These are phyloP conservation scores for Rhodofomes roseus DNA, from an alignment of 1,284 basidiomycete genomes.

Conservation along the genomic window DNA sequence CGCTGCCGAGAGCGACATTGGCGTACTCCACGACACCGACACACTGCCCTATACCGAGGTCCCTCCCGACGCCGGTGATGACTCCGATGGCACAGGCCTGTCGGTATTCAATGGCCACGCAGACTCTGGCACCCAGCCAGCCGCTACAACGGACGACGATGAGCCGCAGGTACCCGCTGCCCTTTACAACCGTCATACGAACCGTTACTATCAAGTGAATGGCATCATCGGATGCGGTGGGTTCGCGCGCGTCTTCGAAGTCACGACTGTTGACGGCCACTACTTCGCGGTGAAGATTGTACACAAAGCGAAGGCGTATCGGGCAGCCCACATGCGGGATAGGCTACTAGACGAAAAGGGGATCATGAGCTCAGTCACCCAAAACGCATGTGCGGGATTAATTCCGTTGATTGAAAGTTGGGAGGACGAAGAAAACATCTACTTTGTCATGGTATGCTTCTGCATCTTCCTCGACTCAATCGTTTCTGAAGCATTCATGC, in stretches of 20 bases:
- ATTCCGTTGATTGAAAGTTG: slow-evolving; percentile 15
- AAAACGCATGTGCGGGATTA: slow-evolving; percentile 4
- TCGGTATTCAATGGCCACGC: too few species aligned
- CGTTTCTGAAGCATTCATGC: not conserved
- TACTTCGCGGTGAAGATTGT: slow-evolving; percentile 8
- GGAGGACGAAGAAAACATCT: slow-evolving; percentile 17
- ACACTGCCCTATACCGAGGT: too few species aligned
- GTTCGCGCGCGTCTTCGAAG: not conserved
- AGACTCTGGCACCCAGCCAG: not conserved
- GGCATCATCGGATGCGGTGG: not conserved
- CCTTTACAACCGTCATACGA: not conserved
- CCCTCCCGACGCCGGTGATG: too few species aligned
- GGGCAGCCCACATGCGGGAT: not conserved
- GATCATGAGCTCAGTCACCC: not conserved
- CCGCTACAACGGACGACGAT: not conserved
- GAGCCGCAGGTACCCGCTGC: not conserved
- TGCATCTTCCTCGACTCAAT: not conserved
- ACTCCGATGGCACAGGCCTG: too few species aligned
- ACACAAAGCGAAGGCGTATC: not conserved
- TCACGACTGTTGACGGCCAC: not conserved
- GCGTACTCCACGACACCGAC: too few species aligned
- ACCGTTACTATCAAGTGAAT: not conserved
- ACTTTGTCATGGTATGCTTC: slow-evolving; percentile 23
- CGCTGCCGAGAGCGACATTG: too few species aligned
- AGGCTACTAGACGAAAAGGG: not conserved